Evolutionary conservation across 2,329 filamentous ascomycete genomes (phyloP).

Genomic region (Hymenoscyphus albidus): DNA sequence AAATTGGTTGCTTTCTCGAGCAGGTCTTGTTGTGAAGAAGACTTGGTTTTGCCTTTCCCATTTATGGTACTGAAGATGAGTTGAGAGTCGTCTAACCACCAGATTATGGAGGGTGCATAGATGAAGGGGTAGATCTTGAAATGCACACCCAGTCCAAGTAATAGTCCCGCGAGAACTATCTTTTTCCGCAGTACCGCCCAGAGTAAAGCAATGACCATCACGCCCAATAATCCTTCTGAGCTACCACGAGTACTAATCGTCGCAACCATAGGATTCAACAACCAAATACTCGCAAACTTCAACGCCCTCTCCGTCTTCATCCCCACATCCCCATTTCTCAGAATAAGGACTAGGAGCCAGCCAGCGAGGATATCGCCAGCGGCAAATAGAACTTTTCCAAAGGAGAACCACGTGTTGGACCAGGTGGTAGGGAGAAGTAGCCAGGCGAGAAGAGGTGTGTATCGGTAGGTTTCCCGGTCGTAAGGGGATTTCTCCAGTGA

Average conservation of each 20-base stretch:
- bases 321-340: conserved; percentile 38
- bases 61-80: conserved; percentile 29
- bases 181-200: conserved; percentile 70
- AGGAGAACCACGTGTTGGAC: conserved; percentile 60
- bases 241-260: conserved; percentile 94
- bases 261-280: conserved; percentile 97
- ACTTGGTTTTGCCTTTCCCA: neutral
- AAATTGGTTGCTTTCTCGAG: conserved; percentile 39
- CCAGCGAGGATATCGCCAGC: conserved; percentile 79
- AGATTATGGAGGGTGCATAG: conserved; percentile 77
- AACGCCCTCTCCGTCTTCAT: conserved; percentile 51
- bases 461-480: conserved; percentile 87
- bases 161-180: conserved; percentile 62
- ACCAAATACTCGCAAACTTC: conserved; percentile 81
- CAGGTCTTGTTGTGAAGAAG: no score
- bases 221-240: conserved; percentile 84
- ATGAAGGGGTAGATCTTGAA: conserved; percentile 99
- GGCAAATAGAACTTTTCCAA: conserved; percentile 85
- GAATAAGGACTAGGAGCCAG: conserved; percentile 63
- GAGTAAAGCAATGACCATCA: conserved; percentile 75
- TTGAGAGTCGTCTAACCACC: conserved; percentile 67
- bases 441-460: conserved; percentile 93
- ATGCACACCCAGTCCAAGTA: conserved; percentile 83
- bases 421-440: conserved; percentile 76
- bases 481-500: conserved; percentile 72